Evolutionary conservation across 2,329 filamentous ascomycete species (phyloP).

Genomic region (Pseudopithomyces chartarum): DNA sequence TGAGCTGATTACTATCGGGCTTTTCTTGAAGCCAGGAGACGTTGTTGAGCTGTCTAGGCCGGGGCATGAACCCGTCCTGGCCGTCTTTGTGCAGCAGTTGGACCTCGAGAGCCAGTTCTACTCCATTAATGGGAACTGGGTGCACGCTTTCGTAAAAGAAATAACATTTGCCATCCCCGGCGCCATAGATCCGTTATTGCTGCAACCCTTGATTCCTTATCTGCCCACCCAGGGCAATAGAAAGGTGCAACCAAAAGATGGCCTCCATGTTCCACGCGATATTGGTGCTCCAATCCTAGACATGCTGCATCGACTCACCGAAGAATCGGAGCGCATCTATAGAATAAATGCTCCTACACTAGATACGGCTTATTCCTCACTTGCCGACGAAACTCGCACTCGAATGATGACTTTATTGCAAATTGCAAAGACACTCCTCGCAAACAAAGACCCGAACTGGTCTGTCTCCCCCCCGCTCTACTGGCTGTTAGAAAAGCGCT

Average conservation of each 20-base stretch:
- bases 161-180: conserved; percentile 57
- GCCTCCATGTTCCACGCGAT: conserved; percentile 51
- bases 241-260: conserved; percentile 27
- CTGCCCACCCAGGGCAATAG: conserved; percentile 50
- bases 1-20: conserved; percentile 41
- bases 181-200: conserved; percentile 52
- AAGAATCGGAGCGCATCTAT: conserved; percentile 54
- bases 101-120: conserved; percentile 53
- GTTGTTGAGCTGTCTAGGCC: conserved; percentile 53
- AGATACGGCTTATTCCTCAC: conserved; percentile 54
- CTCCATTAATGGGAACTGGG: conserved; percentile 56
- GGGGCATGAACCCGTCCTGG: conserved; percentile 50
- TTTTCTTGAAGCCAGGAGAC: conserved; percentile 52
- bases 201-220: conserved; percentile 56
- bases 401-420: conserved; percentile 55
- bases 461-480: conserved; percentile 54
- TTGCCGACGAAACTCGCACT: conserved; percentile 51
- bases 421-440: conserved; percentile 51
- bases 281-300: conserved; percentile 52
- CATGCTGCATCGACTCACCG: conserved; percentile 51
- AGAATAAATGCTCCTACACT: conserved; percentile 51
- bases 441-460: conserved; percentile 22
- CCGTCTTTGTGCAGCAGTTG: conserved; percentile 54
- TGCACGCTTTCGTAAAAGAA: conserved; percentile 41
- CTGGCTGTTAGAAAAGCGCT: conserved; percentile 75